Evolutionary conservation across 495 filamentous ascomycete species (phyloP), one percentile per base, ranked within the genome.

Genomic region (Neurospora terricola): DNA sequence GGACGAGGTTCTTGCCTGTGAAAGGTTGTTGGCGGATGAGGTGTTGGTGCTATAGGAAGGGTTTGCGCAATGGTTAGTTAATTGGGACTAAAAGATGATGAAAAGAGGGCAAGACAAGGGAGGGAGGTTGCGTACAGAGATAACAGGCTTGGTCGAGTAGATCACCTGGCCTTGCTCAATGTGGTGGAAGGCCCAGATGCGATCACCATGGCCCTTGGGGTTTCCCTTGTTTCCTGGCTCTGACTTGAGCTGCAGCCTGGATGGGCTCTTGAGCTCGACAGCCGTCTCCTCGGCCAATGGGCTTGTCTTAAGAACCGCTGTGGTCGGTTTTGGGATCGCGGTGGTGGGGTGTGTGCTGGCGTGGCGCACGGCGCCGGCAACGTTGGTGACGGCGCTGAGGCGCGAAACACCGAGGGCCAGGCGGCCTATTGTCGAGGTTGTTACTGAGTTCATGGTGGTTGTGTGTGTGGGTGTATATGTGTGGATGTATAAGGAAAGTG

Each of bases 1-100:
- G 94, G 40, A 91, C 86, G 74, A 92, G 91, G 78, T 99, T 96
- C 83, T 97, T 97, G 85, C 94, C 96, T 70, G 93, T 90, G 86
- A 89, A 97, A 75, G 93, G 85, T 73, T 97, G 83, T 82, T 99
- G 96, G 69, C 86, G 84, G 72, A 96, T 82, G 72, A 89, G 83
- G 73, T 84, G 86, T 81, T 88, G 88, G 83, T 91, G 86, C 91
- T 93, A 72, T 30, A 70, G 69, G 23, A 38, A 18, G 69, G 72
- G n/a, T 43, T 43, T 43, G 18, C n/a, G n/a, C 69, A 54, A 72
- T 68, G 66, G 59, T 30, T 21, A 21, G 71, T 70, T 73, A 69
- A 69, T 37, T 27, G 42, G 18, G 18, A 45, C 42, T 45, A n/a
- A 9, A n/a, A n/a, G 18, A 18, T 45, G 18, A 45, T 45, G 4